Percentiles rank a stretch among this genome's conserved stretches.
Evolutionary conservation across 345 rosid genomes (phyloP).

Genomic region (Euphorbia pulcherrima): DNA sequence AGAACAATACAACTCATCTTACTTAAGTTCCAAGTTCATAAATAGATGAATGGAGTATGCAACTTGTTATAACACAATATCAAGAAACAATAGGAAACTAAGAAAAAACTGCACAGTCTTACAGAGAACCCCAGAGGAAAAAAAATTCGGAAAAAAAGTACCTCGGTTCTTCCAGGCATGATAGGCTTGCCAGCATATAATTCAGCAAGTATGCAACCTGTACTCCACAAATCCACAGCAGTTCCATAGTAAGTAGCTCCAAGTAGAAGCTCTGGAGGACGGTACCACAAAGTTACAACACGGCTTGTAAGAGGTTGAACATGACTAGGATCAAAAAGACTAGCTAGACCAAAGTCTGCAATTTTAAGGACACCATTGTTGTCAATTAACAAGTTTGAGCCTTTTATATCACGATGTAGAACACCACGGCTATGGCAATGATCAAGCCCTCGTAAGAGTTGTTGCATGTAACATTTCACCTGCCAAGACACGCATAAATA

Average conservation of each 20-base stretch:
- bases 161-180: conserved; percentile 99
- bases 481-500: conserved; percentile 26
- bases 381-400: conserved; percentile 89
- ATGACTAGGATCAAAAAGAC: conserved; percentile 71
- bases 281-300: conserved; percentile 97
- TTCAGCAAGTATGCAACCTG: conserved; percentile 96
- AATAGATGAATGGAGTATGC: neutral
- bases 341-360: conserved; percentile 96
- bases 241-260: conserved; percentile 88
- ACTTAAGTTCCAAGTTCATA: neutral
- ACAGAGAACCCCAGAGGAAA: neutral
- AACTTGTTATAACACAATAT: neutral
- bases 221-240: conserved; percentile 95
- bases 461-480: conserved; percentile 96
- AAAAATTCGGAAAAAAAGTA: conserved; percentile 14
- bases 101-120: too few species aligned
- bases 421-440: conserved; percentile 96
- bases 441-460: conserved; percentile 77
- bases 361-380: conserved; percentile 85
- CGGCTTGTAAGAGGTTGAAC: conserved; percentile 85
- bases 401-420: conserved; percentile 94
- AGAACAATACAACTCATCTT: neutral
- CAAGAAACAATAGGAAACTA: neutral
- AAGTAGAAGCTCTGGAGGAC: conserved; percentile 93
- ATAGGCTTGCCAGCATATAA: conserved; percentile 95